These are phyloP conservation scores for Blastocystis sp. DNA, from an alignment of 352 stramenopile genomes.

Conservation along the genomic window DNA sequence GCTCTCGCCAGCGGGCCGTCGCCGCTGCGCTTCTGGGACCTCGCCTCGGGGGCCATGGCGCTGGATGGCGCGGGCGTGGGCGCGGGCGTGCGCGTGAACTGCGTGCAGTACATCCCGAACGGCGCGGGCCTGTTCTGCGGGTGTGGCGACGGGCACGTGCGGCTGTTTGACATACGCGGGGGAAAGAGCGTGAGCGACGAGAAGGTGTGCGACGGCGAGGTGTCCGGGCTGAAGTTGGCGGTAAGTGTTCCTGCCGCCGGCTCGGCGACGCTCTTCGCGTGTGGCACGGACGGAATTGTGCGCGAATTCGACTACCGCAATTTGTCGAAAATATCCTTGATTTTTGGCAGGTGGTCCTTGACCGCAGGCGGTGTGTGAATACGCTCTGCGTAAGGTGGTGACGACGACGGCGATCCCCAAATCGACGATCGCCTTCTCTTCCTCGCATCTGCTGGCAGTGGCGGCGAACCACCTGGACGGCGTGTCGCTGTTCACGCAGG, in stretches of 20 bases:
- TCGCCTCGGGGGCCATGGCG: slow-evolving; percentile 4
- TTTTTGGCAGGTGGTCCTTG: neutral
- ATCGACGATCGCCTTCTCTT: slow-evolving; percentile 2
- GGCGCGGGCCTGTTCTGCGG: slow-evolving; percentile 45
- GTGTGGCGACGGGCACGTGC: slow-evolving; percentile 16
- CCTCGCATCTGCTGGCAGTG: slow-evolving; percentile 14
- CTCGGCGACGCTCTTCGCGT: slow-evolving; percentile 22
- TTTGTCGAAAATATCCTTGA: slow-evolving; percentile 59
- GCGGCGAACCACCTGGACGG: slow-evolving; percentile 54
- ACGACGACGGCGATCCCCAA: slow-evolving; percentile 18
- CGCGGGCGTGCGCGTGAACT: slow-evolving; percentile 18
- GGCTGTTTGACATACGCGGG: slow-evolving; percentile 35
- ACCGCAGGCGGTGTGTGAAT: slow-evolving; percentile 9
- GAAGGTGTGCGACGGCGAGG: neutral
- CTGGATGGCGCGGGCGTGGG: slow-evolving; percentile 1
- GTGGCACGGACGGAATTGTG: slow-evolving; percentile 29
- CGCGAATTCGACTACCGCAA: slow-evolving; percentile 44
- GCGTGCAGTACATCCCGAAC: slow-evolving; percentile 20
- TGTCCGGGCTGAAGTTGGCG: neutral
- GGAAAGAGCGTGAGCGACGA: neutral
- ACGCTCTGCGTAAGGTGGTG: slow-evolving; percentile 21
- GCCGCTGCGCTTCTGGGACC: slow-evolving; percentile 38
- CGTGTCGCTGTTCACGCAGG: slow-evolving; percentile 5
- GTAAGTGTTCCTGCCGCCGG: neutral
- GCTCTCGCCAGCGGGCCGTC: neutral